Evolutionary conservation across 192 early-diverging fungal species (phyloP).

Genomic region (Kappamyces sp.): DNA sequence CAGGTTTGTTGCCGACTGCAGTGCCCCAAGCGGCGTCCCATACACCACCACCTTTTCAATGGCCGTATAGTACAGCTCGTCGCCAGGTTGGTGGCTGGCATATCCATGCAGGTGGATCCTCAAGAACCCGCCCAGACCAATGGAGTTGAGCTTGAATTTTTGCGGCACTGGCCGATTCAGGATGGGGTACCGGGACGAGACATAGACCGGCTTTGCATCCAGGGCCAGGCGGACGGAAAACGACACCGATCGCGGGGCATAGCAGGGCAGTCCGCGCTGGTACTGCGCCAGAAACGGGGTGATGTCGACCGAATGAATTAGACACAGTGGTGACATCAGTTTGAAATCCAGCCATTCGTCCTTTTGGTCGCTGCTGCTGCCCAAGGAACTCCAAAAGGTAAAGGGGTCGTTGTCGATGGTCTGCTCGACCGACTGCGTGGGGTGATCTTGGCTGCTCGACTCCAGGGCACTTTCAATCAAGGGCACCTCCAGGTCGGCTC

Average conservation of each 20-base stretch:
- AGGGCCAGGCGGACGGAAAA: background rate
- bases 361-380: background rate
- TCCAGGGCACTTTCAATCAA: background rate
- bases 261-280: conserved; percentile 7
- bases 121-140: background rate
- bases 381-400: conserved; percentile 8
- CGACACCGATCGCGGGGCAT: conserved; percentile 6
- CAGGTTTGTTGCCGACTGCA: too few species aligned
- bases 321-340: background rate
- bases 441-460: background rate
- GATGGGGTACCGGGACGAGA: background rate
- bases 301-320: background rate
- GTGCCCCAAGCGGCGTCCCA: too few species aligned
- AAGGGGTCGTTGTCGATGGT: background rate
- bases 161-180: conserved; percentile 1
- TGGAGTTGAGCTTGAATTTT: background rate
- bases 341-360: conserved; percentile 6
- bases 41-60: conserved; percentile 4
- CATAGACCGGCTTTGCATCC: background rate
- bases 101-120: conserved; percentile 1
- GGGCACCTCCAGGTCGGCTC: too few species aligned
- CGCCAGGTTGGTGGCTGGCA: background rate
- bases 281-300: conserved; percentile 9
- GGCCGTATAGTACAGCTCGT: conserved; percentile 6
- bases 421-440: background rate